Conservation (phyloP, 1,284 basidiomycete species). For the Pisolithus thermaeus region DNA sequence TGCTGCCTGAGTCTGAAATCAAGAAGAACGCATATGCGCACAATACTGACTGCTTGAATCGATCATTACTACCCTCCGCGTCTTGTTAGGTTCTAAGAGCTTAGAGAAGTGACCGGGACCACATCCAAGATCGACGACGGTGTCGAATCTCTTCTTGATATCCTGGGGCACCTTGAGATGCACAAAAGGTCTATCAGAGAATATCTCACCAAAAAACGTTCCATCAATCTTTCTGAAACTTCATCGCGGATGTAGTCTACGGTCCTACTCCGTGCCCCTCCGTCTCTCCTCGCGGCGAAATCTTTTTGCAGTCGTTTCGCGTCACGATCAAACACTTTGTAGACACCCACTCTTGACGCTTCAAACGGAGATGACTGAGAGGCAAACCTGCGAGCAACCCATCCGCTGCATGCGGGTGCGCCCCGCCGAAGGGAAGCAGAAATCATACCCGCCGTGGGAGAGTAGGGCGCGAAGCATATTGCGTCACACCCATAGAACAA, state of each 20-base stretch:
- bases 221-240: constrained; percentile 86
- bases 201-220: constrained; percentile 68
- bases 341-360: constrained; percentile 46
- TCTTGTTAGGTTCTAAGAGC: constrained; percentile 69
- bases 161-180: constrained; percentile 53
- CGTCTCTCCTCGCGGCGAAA: constrained; percentile 58
- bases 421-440: constrained; percentile 6
- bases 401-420: background rate
- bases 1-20: constrained; percentile 6
- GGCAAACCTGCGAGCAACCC: constrained; percentile 31
- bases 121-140: constrained; percentile 87
- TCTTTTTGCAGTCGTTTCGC: constrained; percentile 83
- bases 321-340: constrained; percentile 84
- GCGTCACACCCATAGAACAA: constrained; percentile 12
- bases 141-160: constrained; percentile 79
- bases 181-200: background rate
- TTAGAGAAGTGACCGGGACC: constrained; percentile 93
- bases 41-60: constrained; percentile 73
- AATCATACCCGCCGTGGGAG: constrained; percentile 18
- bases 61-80: constrained; percentile 78
- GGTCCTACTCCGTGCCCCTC: constrained; percentile 57
- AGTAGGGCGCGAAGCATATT: constrained; percentile 6
- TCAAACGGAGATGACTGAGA: constrained; percentile 32
- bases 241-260: constrained; percentile 94
- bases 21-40: background rate